A percentile compares a stretch with the other conserved stretches of the same genome.
These are phyloP conservation scores for Larix sibirica DNA, from an alignment of 83 land plant species.

Conservation along the genomic window DNA sequence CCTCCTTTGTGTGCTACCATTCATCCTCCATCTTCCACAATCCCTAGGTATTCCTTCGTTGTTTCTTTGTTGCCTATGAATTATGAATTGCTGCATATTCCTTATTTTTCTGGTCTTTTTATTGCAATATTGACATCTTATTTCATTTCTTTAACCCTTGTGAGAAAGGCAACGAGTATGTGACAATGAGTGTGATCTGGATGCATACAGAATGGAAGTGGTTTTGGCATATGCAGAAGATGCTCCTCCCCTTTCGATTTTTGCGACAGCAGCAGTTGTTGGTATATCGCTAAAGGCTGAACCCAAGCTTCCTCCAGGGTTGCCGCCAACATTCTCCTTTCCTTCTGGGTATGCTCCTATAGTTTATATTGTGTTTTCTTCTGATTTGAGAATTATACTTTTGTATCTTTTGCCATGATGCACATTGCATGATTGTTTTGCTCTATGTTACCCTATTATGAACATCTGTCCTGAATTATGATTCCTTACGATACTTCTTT, in stretches of 20 bases:
- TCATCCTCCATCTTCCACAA: no score
- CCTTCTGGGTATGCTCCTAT: slow-evolving; percentile 42
- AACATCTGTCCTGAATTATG: not conserved
- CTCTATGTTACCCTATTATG: not conserved
- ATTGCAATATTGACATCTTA: no score
- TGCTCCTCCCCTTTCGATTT: slow-evolving; percentile 48
- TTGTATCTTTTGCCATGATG: not conserved
- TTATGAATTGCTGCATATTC: no score
- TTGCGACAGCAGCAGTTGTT: slow-evolving; percentile 60
- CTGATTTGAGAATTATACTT: not conserved
- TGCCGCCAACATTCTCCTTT: slow-evolving; percentile 36
- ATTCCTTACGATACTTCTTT: not conserved
- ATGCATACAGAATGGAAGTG: slow-evolving; percentile 1
- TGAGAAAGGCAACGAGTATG: no score
- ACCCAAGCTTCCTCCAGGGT: slow-evolving; percentile 45
- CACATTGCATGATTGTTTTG: not conserved
- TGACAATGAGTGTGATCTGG: no score
- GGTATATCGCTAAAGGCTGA: slow-evolving; percentile 26
- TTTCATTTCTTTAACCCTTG: no score
- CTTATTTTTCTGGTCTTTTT: no score
- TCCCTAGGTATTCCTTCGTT: no score
- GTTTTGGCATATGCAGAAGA: slow-evolving; percentile 42
- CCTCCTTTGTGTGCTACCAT: no score
- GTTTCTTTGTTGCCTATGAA: no score
- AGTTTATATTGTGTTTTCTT: not conserved